Base-by-base conservation (phyloP, 2,329 filamentous ascomycete genomes). In the Cladosporium sp. region DNA sequence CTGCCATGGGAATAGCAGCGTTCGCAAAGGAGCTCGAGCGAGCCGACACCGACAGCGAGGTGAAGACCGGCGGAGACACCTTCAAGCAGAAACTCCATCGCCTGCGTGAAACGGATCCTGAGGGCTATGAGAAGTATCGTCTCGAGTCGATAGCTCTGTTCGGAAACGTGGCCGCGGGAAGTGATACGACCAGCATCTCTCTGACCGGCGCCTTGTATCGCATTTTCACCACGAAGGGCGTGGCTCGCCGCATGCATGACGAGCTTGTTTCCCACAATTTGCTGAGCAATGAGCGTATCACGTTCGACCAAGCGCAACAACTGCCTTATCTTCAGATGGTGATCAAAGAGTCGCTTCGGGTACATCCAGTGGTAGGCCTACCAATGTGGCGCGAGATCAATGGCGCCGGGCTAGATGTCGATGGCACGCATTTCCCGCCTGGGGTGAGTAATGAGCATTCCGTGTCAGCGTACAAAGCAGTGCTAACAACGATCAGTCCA, bases 261-360 rank as follows among this genome's bases (percentile, higher is more conserved):
- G 39, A 43, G 39, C 39, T 43, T 43, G 39, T 18, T 43, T 43
- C 39, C 18, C 71, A 71, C 34, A 69, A 71, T 46, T 65, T 69
- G 30, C 67, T 67, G 66, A 67, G 63, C 2, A 11, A 30, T 3
- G 57, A 65, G 21, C 36, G 30, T 25, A 46, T 65, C 30, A 62
- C 63, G 4, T 51, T 62, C 30, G 34, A 65, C 14, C 36, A 65
- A 21, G 36, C 63, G 26, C 61, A 59, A 26, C 26, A 23, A 43
- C 30, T 65, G 39, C 59, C 58, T 18, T 66, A 57, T 46, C 48
- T 64, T 18, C 53, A 64, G n/a, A 54, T 46, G 6, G 39, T 39
- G 11, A 18, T 65, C 23, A 57, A 43, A 43, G 39, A 43, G 39
- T n/a, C 39, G 18, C 39, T 43, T n/a, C 18, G 39, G 18, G 7